Evolutionary conservation across 345 rosid species (phyloP).

Genomic region (Raphanus raphanistrum): DNA sequence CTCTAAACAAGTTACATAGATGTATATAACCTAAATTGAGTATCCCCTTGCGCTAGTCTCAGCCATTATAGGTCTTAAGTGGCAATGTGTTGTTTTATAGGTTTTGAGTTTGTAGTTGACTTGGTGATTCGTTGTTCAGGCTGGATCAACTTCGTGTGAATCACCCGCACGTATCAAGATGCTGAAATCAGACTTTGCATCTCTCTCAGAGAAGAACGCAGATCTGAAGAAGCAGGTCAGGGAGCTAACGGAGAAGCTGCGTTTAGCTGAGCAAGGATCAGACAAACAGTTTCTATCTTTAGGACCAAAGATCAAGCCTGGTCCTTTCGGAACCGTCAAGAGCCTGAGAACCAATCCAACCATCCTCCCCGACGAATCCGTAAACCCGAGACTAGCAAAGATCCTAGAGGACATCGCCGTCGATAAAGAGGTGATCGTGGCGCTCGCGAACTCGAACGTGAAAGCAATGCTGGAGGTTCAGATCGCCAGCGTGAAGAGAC

Average conservation of each 20-base stretch:
- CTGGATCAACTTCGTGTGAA: conserved; percentile 63
- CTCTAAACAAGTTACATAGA: not conserved
- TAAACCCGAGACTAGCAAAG: conserved; percentile 76
- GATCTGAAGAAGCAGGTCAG: conserved; percentile 61
- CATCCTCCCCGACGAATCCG: conserved; percentile 66
- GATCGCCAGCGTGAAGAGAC: conserved; percentile 80
- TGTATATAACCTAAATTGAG: conserved; percentile 11
- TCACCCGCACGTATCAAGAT: conserved; percentile 57
- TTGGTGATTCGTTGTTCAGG: conserved; percentile 32
- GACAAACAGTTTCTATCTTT: conserved; percentile 73
- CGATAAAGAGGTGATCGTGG: conserved; percentile 76
- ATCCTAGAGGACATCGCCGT: conserved; percentile 64
- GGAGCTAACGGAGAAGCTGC: conserved; percentile 62
- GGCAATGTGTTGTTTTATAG: not conserved
- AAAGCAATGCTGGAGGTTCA: conserved; percentile 75
- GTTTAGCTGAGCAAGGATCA: conserved; percentile 68
- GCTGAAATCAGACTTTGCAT: conserved; percentile 71
- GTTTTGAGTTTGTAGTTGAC: not conserved
- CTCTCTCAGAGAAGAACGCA: conserved; percentile 66
- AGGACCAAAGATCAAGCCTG: conserved; percentile 81
- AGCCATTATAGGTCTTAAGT: conserved; percentile 3
- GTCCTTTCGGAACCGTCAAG: conserved; percentile 89
- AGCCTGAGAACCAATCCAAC: conserved; percentile 72
- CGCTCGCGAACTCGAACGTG: conserved; percentile 87
- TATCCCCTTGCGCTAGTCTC: conserved; percentile 1